Evolutionary conservation across 2,329 filamentous ascomycete species (phyloP), one percentile per base, ranked within the genome.

Genomic region (Hymenoscyphus occultus): DNA sequence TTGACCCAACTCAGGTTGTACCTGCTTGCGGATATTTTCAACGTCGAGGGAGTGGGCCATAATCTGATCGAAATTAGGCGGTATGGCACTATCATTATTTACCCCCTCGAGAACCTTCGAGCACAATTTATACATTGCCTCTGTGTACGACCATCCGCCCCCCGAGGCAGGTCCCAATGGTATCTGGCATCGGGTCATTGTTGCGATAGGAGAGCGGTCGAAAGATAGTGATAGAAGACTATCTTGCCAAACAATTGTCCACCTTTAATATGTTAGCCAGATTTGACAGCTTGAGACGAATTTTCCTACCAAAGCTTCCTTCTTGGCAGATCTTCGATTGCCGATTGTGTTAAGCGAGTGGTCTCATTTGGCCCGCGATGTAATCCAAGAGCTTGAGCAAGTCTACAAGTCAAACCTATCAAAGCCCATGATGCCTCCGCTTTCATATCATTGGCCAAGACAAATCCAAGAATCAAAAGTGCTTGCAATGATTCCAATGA

Each of bases 381-480:
- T 12, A 89, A 77, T 4, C 86, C 86, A 1, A 89, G 78, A 0
- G 86, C 88, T 72, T 89, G 86, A 0, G 86, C 86, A n/a, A 89
- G 79, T 32, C 86, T 82, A 67, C 86, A 88, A 0, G 86, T 88
- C 56, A 89, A 80, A 0, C 86, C 86, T 60, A 87, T 81, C 62
- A 89, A 74, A 0, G 86, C 86, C 86, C 86, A 89, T 0, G 86
- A 88, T 0, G 85, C 86, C 71, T 89, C 86, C 1, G 86, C 86
- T 71, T 89, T 89, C 86, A 89, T 89, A 65, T 89, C 86, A 69
- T 89, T 89, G 32, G 88, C 77, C 1, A 89, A 78, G 2, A 87
- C 86, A 67, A 89, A 88, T 39, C 85, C 83, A 3, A 85, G 85
- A 56, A 89, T 80, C 0, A 89, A 77, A 51, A 89, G 76, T 0